Conservation (phyloP, 208 protist genomes). For the Leishmania gerbilli region DNA sequence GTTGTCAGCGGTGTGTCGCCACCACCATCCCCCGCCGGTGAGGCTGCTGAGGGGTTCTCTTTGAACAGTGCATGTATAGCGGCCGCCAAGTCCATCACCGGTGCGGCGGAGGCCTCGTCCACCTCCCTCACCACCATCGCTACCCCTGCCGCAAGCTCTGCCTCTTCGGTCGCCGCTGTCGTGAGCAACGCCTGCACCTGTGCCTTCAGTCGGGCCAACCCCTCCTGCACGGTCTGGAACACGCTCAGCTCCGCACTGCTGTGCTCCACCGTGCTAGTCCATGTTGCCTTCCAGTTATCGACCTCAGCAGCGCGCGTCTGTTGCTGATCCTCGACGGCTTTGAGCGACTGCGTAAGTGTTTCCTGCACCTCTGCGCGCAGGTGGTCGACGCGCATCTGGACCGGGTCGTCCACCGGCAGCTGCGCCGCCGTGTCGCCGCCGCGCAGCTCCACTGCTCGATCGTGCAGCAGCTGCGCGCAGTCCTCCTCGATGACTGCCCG, state of each 20-base stretch:
- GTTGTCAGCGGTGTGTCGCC: conserved; percentile 29
- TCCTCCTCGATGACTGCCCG: conserved; percentile 27
- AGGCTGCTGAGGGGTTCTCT: conserved; percentile 12
- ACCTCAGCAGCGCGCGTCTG: conserved; percentile 44
- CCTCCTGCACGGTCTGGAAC: conserved; percentile 62
- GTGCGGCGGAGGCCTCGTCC: conserved; percentile 20
- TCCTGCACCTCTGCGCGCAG: conserved; percentile 23
- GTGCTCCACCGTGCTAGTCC: conserved; percentile 39
- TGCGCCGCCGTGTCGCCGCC: conserved; percentile 8
- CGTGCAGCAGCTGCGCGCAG: conserved; percentile 28
- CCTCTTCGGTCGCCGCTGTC: conserved; percentile 53
- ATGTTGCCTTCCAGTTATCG: conserved; percentile 34
- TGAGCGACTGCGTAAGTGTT: conserved; percentile 17
- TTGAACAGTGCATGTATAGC: conserved; percentile 36
- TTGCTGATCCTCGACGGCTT: conserved; percentile 40
- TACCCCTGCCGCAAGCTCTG: conserved; percentile 40
- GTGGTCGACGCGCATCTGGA: conserved; percentile 24
- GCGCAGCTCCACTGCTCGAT: conserved; percentile 28
- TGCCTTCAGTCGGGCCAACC: conserved; percentile 58
- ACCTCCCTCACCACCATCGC: conserved; percentile 22
- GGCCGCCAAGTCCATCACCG: conserved; percentile 25
- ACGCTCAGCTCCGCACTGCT: conserved; percentile 69
- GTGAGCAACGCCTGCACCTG: conserved; percentile 67
- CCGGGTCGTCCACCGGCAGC: conserved; percentile 25
- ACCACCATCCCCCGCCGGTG: neutral